Evolutionary conservation across 2,329 filamentous ascomycete genomes (phyloP), one percentile per base, ranked within the genome.

Genomic region (Arthrobotrys conoides): DNA sequence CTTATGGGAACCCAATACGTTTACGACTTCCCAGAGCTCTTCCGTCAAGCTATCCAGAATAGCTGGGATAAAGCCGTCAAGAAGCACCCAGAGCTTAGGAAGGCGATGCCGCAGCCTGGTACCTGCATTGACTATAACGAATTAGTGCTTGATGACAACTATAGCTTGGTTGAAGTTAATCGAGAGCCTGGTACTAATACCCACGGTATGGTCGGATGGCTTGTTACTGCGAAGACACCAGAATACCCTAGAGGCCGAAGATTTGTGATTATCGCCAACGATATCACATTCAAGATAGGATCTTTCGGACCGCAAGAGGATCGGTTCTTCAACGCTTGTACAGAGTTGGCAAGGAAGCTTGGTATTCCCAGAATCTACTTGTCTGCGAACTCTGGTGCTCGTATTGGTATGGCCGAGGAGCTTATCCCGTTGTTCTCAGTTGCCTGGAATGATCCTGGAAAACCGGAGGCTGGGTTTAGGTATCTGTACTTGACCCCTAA

Each of bases 1-100:
- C 88, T 98, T 80, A 97, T 99, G 94, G 96, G 96, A 81, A 99
- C 96, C 30, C 96, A 99, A 86, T 99, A 97, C 84, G 96, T 98
- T 69, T 99, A 99, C 85, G 96, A 99, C 86, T 99, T 99, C 91
- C 96, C 96, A 33, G 96, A 99, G 88, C 91, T 99, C 61, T 99
- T 99, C 92, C 91, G 96, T 83, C 96, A 98, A 86, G 94, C 96
- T 53, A 93, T 97, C 84, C 94, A 97, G 87, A 97, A 97, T 88
- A 92, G 90, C 86, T 99, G 96, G 96, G 86, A 87, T 83, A 91
- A 91, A 84, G 90, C 91, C 71, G 88, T 92, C 80, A 90, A 91
- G 84, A 91, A 91, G 84, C 91, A 95, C 83, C 88, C 93, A 10
- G 87, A 88, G 20, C 87, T 97, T 78, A 90, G 90, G 63, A 90